Percentiles rank a stretch among this genome's conserved stretches.
phyloP scores from a whole-genome alignment of 1,284 basidiomycete species.

The Microbotryum scabiosae region DNA sequence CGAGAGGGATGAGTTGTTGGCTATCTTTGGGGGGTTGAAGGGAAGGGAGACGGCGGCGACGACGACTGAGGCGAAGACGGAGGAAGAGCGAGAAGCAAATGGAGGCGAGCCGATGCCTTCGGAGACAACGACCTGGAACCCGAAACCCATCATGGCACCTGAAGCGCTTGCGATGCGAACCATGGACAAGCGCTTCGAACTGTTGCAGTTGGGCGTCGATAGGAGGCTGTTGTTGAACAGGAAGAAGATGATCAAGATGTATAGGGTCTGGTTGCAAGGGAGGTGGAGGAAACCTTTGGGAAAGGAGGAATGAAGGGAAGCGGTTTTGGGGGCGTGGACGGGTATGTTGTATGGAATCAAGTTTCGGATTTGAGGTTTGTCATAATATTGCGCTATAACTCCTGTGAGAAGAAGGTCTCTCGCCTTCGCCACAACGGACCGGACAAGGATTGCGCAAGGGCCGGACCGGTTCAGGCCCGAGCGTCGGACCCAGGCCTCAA shows the following conservation, averaged over 20 bases:
- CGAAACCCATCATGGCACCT: neutral
- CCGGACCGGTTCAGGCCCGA: neutral
- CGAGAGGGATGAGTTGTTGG: slow-evolving; percentile 58
- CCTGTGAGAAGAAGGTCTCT: too few species aligned
- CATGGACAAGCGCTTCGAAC: slow-evolving; percentile 46
- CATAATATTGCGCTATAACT: neutral
- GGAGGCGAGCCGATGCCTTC: neutral
- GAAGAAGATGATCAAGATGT: slow-evolving; percentile 89
- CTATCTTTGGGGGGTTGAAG: slow-evolving; percentile 56
- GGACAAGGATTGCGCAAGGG: neutral
- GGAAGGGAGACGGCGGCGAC: neutral
- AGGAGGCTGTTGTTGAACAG: slow-evolving; percentile 82
- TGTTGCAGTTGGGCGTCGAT: slow-evolving; percentile 74
- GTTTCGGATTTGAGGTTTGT: neutral
- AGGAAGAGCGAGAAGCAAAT: neutral
- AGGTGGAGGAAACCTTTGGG: slow-evolving; percentile 11
- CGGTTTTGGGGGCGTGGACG: neutral
- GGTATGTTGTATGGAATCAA: neutral
- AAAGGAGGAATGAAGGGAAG: neutral
- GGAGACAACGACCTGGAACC: too few species aligned
- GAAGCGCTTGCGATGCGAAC: neutral
- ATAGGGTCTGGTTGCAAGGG: slow-evolving; percentile 48
- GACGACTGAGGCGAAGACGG: neutral
- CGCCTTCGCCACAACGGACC: neutral
- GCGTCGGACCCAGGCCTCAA: too few species aligned